Evolutionary conservation across 1,284 basidiomycete genomes (phyloP).

Genomic region (Thecaphora thlaspeos): DNA sequence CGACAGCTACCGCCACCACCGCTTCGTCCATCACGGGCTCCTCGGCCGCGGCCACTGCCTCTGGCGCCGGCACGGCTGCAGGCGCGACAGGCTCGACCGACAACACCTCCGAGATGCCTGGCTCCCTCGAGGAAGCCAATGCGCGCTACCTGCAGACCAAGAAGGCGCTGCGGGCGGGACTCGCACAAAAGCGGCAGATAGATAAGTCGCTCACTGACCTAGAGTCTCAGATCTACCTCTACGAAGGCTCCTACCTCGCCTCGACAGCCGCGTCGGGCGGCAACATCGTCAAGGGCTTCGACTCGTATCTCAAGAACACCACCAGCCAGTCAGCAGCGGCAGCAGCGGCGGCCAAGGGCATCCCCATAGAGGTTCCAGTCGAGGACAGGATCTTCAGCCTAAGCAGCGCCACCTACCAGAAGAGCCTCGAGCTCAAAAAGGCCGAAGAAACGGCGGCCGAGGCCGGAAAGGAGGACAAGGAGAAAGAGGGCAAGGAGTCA

Average conservation of each 20-base stretch:
- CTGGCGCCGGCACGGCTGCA: neutral
- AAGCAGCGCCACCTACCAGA: conserved; percentile 46
- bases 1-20: too few relatives aligned
- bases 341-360: neutral
- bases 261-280: conserved; percentile 51
- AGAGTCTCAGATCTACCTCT: conserved; percentile 56
- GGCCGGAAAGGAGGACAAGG: conserved; percentile 8
- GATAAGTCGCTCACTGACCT: conserved; percentile 51
- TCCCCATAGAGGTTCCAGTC: conserved; percentile 18
- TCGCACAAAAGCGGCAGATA: conserved; percentile 45
- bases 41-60: neutral
- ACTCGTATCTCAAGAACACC: conserved; percentile 48
- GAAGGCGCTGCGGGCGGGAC: conserved; percentile 31
- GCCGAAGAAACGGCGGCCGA: conserved; percentile 19
- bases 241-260: conserved; percentile 54
- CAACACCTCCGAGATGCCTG: conserved; percentile 4
- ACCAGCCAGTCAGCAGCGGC: conserved; percentile 2
- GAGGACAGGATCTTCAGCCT: conserved; percentile 53
- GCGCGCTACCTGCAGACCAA: conserved; percentile 45
- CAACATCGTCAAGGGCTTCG: conserved; percentile 57
- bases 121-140: conserved; percentile 48
- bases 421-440: conserved; percentile 48
- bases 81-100: neutral
- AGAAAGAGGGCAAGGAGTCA: conserved; percentile 5
- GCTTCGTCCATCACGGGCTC: too few relatives aligned